Conservation (phyloP, 129 eudicot species). For the Ambrosia trifida region DNA sequence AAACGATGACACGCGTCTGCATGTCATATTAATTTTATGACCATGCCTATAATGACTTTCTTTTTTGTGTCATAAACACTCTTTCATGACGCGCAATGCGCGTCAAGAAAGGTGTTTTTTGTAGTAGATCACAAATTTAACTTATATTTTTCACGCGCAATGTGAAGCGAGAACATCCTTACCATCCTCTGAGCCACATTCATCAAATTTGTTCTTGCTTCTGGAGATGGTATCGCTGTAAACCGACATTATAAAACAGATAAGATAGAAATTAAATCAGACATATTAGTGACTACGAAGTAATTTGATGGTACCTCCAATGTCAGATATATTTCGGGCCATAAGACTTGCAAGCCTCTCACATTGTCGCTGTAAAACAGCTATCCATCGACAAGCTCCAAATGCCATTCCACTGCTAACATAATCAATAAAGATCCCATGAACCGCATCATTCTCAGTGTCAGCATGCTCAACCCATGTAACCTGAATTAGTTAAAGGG, state of each 20-base stretch:
- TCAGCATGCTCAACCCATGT: conserved; percentile 98
- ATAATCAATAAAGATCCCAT: conserved; percentile 53
- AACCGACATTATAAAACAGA: not conserved
- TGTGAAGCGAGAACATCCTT: conserved; percentile 64
- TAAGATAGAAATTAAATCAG: too few relatives aligned
- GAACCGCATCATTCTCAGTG: conserved; percentile 68
- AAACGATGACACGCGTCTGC: too few relatives aligned
- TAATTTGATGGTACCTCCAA: conserved; percentile 59
- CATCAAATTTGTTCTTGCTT: conserved; percentile 83
- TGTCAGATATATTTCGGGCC: conserved; percentile 92
- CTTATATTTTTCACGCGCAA: too few relatives aligned
- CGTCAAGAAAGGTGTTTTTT: too few relatives aligned
- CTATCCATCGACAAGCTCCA: conserved; percentile 93
- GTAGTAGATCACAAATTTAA: too few relatives aligned
- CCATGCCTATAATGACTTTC: too few relatives aligned
- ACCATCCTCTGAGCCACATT: conserved; percentile 85
- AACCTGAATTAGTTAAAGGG: conserved; percentile 69
- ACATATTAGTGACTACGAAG: not conserved
- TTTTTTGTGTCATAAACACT: too few relatives aligned
- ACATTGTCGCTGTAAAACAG: conserved; percentile 81
- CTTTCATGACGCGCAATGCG: too few relatives aligned
- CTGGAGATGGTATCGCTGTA: conserved; percentile 75
- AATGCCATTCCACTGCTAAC: conserved; percentile 73
- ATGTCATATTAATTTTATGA: too few relatives aligned
- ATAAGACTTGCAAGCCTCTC: conserved; percentile 96